These are phyloP conservation scores for Apiospora aurea DNA, from an alignment of 2,329 filamentous ascomycete genomes.

Conservation along the genomic window DNA sequence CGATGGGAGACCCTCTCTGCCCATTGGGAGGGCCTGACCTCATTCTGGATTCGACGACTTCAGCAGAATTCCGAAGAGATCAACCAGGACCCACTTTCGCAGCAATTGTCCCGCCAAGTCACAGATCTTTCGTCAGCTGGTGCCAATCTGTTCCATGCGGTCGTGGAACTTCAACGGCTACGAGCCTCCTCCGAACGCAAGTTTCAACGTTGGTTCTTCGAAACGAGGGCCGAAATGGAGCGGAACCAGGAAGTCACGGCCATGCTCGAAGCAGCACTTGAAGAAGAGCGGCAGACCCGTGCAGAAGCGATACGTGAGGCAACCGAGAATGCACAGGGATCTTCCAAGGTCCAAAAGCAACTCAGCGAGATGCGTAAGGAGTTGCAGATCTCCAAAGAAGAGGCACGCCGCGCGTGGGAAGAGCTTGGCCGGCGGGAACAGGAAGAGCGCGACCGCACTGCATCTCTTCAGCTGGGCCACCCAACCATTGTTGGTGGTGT, in stretches of 20 bases:
- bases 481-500: slow-evolving; percentile 92
- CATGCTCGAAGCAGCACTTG: slow-evolving; percentile 77
- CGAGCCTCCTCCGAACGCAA: slow-evolving; percentile 96
- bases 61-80: slow-evolving; percentile 91
- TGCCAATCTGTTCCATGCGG: slow-evolving; percentile 95
- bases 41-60: slow-evolving; percentile 93
- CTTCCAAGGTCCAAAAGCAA: slow-evolving; percentile 74
- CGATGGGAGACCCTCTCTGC: slow-evolving; percentile 96
- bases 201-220: slow-evolving; percentile 98
- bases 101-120: slow-evolving; percentile 91
- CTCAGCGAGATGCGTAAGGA: slow-evolving; percentile 93
- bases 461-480: slow-evolving; percentile 84
- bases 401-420: slow-evolving; percentile 95
- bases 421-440: slow-evolving; percentile 93
- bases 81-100: slow-evolving; percentile 79
- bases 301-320: slow-evolving; percentile 71
- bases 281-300: slow-evolving; percentile 74
- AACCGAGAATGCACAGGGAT: slow-evolving; percentile 73
- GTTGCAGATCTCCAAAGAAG: slow-evolving; percentile 92
- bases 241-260: slow-evolving; percentile 82
- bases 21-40: slow-evolving; percentile 96
- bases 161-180: slow-evolving; percentile 92
- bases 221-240: slow-evolving; percentile 89
- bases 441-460: slow-evolving; percentile 86
- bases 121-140: slow-evolving; percentile 97